A percentile compares a stretch with the other conserved stretches of the same genome.
phyloP scores from a whole-genome alignment of 352 stramenopile genomes.

The Globisporangium recalcitrans region DNA sequence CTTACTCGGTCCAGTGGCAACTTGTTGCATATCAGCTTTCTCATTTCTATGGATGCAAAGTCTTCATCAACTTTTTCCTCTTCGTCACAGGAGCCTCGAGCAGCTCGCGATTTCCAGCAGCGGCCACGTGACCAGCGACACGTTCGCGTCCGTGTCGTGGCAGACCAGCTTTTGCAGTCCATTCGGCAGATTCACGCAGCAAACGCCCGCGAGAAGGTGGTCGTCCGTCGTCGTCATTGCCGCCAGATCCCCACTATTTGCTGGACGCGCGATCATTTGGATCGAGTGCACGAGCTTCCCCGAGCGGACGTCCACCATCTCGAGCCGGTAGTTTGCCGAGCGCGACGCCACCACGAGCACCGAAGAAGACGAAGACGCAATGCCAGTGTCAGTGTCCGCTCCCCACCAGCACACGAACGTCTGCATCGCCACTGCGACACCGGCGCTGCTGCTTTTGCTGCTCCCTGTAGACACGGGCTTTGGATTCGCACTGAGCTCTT shows the following conservation, averaged over 20 bases:
- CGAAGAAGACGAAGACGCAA: too few relatives aligned
- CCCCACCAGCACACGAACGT: slow-evolving; percentile 57
- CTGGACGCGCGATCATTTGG: slow-evolving; percentile 14
- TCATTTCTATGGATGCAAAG: too few relatives aligned
- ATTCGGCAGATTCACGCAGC: slow-evolving; percentile 1
- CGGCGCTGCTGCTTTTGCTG: slow-evolving; percentile 5
- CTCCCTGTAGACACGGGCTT: slow-evolving; percentile 19
- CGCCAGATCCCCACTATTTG: not conserved
- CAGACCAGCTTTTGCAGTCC: slow-evolving; percentile 25
- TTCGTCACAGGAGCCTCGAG: not conserved
- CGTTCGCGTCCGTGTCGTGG: slow-evolving; percentile 34
- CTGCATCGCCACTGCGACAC: slow-evolving; percentile 25
- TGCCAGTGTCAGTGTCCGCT: not conserved
- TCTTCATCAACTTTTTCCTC: too few relatives aligned
- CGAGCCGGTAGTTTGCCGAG: slow-evolving; percentile 25
- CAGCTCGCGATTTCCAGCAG: slow-evolving; percentile 26
- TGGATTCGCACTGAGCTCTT: slow-evolving; percentile 35
- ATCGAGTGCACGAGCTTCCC: slow-evolving; percentile 41
- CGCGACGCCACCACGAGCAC: slow-evolving; percentile 47
- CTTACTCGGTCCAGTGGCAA: too few relatives aligned
- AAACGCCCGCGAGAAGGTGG: slow-evolving; percentile 30
- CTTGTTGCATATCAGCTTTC: too few relatives aligned
- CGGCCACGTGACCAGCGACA: slow-evolving; percentile 40
- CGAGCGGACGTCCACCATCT: slow-evolving; percentile 44
- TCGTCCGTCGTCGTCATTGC: not conserved